Evolutionary conservation across 768 basidiomycete species (phyloP), one percentile per base, ranked within the genome.

Genomic region (Lactarius indigo): DNA sequence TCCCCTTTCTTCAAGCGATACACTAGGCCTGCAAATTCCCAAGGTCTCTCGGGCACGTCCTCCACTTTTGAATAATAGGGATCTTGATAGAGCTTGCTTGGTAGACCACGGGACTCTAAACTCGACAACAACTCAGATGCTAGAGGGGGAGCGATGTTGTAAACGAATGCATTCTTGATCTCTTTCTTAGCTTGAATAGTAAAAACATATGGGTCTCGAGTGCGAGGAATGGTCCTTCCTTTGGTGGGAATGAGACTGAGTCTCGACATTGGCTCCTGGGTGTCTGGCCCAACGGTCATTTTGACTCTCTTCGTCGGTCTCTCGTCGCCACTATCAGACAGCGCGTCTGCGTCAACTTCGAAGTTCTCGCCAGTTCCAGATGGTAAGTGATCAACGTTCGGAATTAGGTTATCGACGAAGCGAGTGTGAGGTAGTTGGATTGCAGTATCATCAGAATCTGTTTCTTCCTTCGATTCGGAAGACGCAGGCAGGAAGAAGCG

Each of bases 11-110:
- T 87, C 26, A 96, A 78, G 47, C 80, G 79, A 75, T 90, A 96
- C n/a, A 84, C 72, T 1, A 92, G 75, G 0, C 94, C 95, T 26
- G 87, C 94, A 74, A 89, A 95, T 77, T 93, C 90, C 71, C 86
- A 82, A 3, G 88, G 77, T n/a, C 78, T 76, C 37, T 82, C 81
- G 1, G 94, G 89, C 0, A 88, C 82, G 73, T 98, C 96, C 5
- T 71, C 70, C 28, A 81, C 80, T 59, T 85, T 84, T 7, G 92
- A 93, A 73, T 93, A 99, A 76, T 84, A 89, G 0, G 96, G 91
- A n/a, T 84, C 79, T 55, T 82, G 85, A 76, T 97, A 96, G 28
- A 90, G 74, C 70, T 85, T 87, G 56, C 73, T 77, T 5, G 86
- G 83, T 8, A 91, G 74, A 26, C 80, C 81, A 69, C 84, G 76